Evolutionary conservation across 768 basidiomycete species (phyloP).

Genomic region (Russula foetens): DNA sequence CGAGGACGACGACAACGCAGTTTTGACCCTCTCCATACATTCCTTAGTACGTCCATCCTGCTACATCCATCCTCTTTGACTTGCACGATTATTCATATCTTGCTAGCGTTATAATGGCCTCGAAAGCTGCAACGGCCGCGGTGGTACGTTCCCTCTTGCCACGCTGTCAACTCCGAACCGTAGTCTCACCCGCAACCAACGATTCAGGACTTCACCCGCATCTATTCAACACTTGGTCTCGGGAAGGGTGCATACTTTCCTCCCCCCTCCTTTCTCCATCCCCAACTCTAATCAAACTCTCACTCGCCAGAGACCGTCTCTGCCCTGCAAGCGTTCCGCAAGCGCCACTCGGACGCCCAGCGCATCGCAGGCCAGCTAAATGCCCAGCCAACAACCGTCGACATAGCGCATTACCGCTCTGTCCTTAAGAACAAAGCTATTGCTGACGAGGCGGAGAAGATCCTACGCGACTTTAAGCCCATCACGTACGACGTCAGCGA

Average conservation of each 20-base stretch:
- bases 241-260: constrained; percentile 55
- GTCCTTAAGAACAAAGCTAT: constrained; percentile 88
- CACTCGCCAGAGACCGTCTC: constrained; percentile 69
- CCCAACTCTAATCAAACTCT: too few species aligned
- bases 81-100: neutral
- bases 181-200: constrained; percentile 6
- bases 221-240: constrained; percentile 75
- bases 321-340: constrained; percentile 90
- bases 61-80: neutral
- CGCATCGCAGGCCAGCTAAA: constrained; percentile 55
- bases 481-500: constrained; percentile 86
- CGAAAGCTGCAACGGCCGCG: constrained; percentile 62
- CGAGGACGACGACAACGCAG: neutral
- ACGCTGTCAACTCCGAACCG: constrained; percentile 4
- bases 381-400: constrained; percentile 72
- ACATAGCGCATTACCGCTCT: constrained; percentile 86
- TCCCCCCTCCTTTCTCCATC: neutral
- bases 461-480: constrained; percentile 84
- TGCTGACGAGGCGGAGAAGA: constrained; percentile 88
- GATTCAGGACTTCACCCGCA: constrained; percentile 69
- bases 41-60: neutral
- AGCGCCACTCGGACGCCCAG: constrained; percentile 86
- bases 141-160: constrained; percentile 31
- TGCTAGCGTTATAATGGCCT: constrained; percentile 41
- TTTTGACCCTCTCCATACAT: neutral